Conservation (phyloP, 164 flowering plant species). For the Tetrastigma voinierianum region DNA sequence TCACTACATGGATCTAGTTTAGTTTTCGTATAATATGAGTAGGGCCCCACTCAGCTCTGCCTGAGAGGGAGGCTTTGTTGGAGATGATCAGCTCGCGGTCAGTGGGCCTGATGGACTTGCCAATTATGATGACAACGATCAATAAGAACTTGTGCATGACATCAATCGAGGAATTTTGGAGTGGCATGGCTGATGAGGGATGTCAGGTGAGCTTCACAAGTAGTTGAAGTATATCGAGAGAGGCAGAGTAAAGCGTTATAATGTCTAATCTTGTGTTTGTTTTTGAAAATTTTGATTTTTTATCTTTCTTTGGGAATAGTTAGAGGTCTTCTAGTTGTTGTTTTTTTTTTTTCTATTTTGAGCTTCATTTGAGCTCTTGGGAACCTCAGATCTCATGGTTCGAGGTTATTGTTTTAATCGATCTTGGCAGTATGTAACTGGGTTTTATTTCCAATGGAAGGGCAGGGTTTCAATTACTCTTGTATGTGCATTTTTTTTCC, state of each 20-base stretch:
- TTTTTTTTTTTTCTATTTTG: too few relatives aligned
- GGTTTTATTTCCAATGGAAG: too few relatives aligned
- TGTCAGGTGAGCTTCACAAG: slow-evolving; percentile 71
- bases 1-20: neutral
- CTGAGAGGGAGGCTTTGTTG: neutral
- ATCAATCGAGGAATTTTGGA: slow-evolving; percentile 92
- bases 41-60: neutral
- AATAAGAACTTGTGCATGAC: slow-evolving; percentile 79
- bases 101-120: slow-evolving; percentile 72
- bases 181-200: slow-evolving; percentile 88
- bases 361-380: too few relatives aligned
- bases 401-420: too few relatives aligned
- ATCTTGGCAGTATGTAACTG: too few relatives aligned
- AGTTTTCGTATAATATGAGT: too few relatives aligned
- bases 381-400: too few relatives aligned
- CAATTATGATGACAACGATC: slow-evolving; percentile 88
- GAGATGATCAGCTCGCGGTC: slow-evolving; percentile 63
- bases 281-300: neutral
- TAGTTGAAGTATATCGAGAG: slow-evolving; percentile 95
- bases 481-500: too few relatives aligned
- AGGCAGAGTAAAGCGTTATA: slow-evolving; percentile 95
- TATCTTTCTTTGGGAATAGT: neutral
- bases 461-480: too few relatives aligned
- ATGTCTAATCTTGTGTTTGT: slow-evolving; percentile 13
- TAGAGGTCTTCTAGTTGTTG: neutral